These are phyloP conservation scores for Neonectria neomacrospora DNA, from an alignment of 2,329 filamentous ascomycete genomes.

Conservation along the genomic window DNA sequence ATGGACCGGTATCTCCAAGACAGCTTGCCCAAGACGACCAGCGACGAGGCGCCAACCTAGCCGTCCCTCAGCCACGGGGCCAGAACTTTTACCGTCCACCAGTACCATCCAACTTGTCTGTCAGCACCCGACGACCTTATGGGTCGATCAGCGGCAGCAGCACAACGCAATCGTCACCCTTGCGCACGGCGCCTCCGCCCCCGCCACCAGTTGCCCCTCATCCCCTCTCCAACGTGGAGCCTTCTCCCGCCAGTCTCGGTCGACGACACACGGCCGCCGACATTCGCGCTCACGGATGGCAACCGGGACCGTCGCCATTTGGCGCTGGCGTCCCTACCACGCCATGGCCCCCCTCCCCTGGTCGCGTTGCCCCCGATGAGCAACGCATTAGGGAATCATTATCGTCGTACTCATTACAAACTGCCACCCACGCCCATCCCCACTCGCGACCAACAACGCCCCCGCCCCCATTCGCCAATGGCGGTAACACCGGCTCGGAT, in stretches of 20 bases:
- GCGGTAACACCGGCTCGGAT: constrained; percentile 51
- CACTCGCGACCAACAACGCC: constrained; percentile 67
- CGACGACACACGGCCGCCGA: constrained; percentile 95
- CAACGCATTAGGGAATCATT: constrained; percentile 68
- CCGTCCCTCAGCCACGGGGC: constrained; percentile 67
- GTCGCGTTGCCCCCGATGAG: constrained; percentile 60
- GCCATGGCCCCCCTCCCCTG: constrained; percentile 67
- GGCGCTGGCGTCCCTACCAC: constrained; percentile 64
- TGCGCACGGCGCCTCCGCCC: constrained; percentile 73
- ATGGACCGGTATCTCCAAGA: constrained; percentile 85
- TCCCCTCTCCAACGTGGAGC: constrained; percentile 70
- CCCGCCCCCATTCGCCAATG: constrained; percentile 61
- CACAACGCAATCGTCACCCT: constrained; percentile 73
- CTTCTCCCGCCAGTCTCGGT: constrained; percentile 75
- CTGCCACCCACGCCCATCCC: constrained; percentile 54
- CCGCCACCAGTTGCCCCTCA: constrained; percentile 74
- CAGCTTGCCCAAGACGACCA: constrained; percentile 88
- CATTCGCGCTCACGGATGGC: constrained; percentile 89
- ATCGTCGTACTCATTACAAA: constrained; percentile 64
- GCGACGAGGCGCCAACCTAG: constrained; percentile 77
- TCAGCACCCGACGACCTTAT: constrained; percentile 80
- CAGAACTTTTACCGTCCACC: constrained; percentile 77
- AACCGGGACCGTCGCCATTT: constrained; percentile 71
- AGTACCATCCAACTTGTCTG: constrained; percentile 83
- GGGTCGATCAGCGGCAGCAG: constrained; percentile 85